Percentiles rank a stretch among this genome's conserved stretches.
These are phyloP conservation scores for Penicillium malachiteum DNA, from an alignment of 495 filamentous ascomycete genomes.

Conservation along the genomic window DNA sequence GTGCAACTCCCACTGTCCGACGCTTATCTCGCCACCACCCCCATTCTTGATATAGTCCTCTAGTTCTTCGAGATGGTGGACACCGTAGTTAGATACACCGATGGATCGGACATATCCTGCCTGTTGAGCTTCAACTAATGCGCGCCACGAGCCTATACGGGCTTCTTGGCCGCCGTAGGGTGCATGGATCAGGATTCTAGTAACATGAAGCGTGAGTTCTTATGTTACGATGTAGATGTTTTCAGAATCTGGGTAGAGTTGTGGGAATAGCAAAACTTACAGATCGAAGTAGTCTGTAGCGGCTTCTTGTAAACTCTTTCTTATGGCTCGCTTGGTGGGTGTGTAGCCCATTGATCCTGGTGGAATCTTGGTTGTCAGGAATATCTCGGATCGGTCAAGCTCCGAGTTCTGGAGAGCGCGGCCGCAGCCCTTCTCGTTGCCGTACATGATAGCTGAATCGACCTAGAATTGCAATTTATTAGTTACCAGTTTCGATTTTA, in stretches of 20 bases:
- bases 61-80: constrained; percentile 59
- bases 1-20: constrained; percentile 86
- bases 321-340: constrained; percentile 35
- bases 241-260: not conserved
- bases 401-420: constrained; percentile 44
- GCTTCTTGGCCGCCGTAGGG: constrained; percentile 54
- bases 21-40: constrained; percentile 71
- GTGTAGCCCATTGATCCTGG: constrained; percentile 52
- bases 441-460: constrained; percentile 56
- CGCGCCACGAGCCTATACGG: constrained; percentile 47
- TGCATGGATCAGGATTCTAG: constrained; percentile 52
- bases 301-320: constrained; percentile 31
- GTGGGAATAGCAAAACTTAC: constrained; percentile 21
- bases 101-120: constrained; percentile 49
- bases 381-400: constrained; percentile 46
- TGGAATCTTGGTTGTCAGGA: constrained; percentile 59
- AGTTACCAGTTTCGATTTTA: not conserved
- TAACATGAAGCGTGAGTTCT: not conserved
- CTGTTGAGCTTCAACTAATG: constrained; percentile 52
- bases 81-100: constrained; percentile 56
- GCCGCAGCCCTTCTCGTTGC: constrained; percentile 54
- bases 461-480: constrained; percentile 40
- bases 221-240: no score
- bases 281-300: constrained; percentile 65
- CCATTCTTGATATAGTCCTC: constrained; percentile 71